A percentile compares a stretch with the other conserved stretches of the same genome.
phyloP scores from a whole-genome alignment of 768 basidiomycete genomes.

The Boletus bicolor region DNA sequence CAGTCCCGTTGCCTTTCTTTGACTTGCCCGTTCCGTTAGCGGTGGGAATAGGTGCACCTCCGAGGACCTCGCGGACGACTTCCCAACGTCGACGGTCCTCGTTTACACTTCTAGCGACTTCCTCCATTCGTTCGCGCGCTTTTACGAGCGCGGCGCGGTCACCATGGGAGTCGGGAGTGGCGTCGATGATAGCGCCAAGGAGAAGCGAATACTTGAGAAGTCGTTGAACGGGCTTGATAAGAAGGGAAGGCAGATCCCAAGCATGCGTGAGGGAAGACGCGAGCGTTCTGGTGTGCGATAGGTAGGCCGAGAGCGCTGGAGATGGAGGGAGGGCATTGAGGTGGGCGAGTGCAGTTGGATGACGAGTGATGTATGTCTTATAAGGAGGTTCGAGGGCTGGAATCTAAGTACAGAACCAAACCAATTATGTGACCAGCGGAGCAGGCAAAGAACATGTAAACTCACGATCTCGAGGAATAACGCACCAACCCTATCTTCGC shows the following conservation, averaged over 20 bases:
- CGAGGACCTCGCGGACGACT: constrained; percentile 73
- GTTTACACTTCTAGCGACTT: constrained; percentile 72
- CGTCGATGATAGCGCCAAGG: constrained; percentile 69
- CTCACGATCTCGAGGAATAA: constrained; percentile 69
- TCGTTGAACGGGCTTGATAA: constrained; percentile 97
- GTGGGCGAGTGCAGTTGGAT: constrained; percentile 70
- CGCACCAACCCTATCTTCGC: constrained; percentile 67
- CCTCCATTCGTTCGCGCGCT: constrained; percentile 52
- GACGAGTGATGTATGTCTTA: constrained; percentile 77
- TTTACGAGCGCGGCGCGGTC: constrained; percentile 47
- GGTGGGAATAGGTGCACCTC: constrained; percentile 33
- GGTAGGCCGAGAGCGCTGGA: constrained; percentile 56
- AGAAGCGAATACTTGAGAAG: constrained; percentile 92
- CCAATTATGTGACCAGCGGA: neutral
- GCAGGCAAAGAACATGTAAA: constrained; percentile 14
- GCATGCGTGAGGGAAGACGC: constrained; percentile 76
- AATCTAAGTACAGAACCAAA: constrained; percentile 41
- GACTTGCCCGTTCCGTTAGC: constrained; percentile 39
- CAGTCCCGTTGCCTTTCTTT: constrained; percentile 37
- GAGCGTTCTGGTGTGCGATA: constrained; percentile 60
- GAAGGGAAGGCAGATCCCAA: constrained; percentile 89
- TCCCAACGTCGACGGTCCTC: constrained; percentile 74
- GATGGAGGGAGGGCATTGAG: constrained; percentile 45
- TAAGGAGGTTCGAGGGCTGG: constrained; percentile 70
- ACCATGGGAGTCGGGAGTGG: constrained; percentile 64